phyloP scores from a whole-genome alignment of 345 rosid genomes.

The Acer negundo region DNA sequence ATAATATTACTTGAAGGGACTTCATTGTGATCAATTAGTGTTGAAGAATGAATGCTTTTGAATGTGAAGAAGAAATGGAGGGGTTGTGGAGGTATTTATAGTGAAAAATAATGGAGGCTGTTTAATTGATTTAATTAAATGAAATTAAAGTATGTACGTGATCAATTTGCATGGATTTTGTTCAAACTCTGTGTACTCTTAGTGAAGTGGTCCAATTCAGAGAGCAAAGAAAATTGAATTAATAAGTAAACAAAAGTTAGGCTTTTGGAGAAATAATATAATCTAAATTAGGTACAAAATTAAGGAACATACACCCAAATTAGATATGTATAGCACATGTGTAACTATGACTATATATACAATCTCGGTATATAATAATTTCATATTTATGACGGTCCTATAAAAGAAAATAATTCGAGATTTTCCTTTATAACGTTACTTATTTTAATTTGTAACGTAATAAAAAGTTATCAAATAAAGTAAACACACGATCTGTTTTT shows the following conservation, averaged over 20 bases:
- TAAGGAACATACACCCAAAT: background rate
- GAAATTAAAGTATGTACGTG: background rate
- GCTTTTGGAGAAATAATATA: slow-evolving; percentile 11
- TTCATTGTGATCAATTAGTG: slow-evolving; percentile 10
- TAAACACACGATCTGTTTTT: too few relatives aligned
- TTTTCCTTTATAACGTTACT: too few relatives aligned
- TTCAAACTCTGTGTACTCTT: background rate
- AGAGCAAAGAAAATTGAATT: slow-evolving; percentile 7
- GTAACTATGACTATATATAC: too few relatives aligned
- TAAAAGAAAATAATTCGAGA: too few relatives aligned
- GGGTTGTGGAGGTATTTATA: slow-evolving; percentile 19
- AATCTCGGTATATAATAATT: too few relatives aligned
- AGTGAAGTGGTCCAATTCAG: slow-evolving; percentile 33
- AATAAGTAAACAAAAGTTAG: slow-evolving; percentile 22
- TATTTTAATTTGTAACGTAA: too few relatives aligned
- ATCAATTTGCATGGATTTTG: background rate
- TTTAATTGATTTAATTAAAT: too few relatives aligned
- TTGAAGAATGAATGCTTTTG: background rate
- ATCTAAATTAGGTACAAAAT: slow-evolving; percentile 10
- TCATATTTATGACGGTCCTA: too few relatives aligned
- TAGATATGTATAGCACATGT: too few relatives aligned
- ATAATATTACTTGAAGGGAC: background rate
- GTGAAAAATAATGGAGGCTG: background rate
- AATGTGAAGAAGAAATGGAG: slow-evolving; percentile 6
- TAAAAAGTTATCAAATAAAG: too few relatives aligned